Evolutionary conservation across 768 basidiomycete species (phyloP), one percentile per base, ranked within the genome.

Genomic region (Strobilomyces dryophilus): DNA sequence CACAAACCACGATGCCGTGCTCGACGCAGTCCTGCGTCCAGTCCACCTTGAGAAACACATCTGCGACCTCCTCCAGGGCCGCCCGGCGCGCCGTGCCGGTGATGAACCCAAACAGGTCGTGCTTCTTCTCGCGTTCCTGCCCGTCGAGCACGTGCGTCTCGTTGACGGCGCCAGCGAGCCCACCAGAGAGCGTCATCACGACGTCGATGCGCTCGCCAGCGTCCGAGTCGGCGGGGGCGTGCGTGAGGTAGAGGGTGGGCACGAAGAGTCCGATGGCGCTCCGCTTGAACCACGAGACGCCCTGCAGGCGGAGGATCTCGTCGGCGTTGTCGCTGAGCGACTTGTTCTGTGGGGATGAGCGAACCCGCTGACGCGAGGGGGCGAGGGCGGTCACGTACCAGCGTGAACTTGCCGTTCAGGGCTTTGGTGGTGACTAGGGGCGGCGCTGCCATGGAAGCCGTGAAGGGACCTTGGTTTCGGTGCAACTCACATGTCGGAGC

Each of bases 261-360:
- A 78, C 82, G 34, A 77, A 83, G 20, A 73, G 31, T 20, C 62
- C 49, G 60, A 92, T 89, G 21, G 78, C 77, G 51, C 76, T 81
- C 56, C 89, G 80, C 58, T 74, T 86, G 41, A 83, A 54, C 89
- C 89, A 92, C 34, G 83, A 66, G 29, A 91, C 76, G 45, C 89
- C 89, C 64, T 91, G 89, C 4, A 85, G 72, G 29, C 67, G 64
- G 42, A 91, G 80, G 55, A 92, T 83, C 29, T 74, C 74, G 47
- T 90, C 88, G 3, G 77, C 74, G 27, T 63, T 60, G 59, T 84
- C 85, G 40, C 83, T 85, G 49, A 89, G 75, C 1, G 72, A 42
- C 69, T 85, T 89, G 74, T 86, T 89, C 89, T 90, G 54, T 46
- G 37, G 39, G 41, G 15, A 21, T 32, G 39, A 42, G 51, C 24